Evolutionary conservation across 345 rosid species (phyloP), one percentile per base, ranked within the genome.

Genomic region (Aurinia saxatilis): DNA sequence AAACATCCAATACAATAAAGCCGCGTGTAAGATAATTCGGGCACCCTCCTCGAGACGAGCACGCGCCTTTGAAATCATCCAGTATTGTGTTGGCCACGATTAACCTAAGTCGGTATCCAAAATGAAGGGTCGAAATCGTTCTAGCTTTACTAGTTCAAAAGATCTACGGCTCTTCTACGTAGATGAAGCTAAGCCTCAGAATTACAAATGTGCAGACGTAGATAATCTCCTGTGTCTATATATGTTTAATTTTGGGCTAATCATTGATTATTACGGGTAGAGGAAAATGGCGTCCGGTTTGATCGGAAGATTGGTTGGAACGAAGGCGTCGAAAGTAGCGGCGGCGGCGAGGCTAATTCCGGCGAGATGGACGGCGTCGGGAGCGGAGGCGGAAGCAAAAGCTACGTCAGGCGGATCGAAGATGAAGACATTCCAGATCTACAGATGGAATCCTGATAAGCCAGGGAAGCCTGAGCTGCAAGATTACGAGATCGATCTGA

Each of bases 381-480:
- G 54, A 67, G 29, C 78, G 4, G 84, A 80, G 62, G 74, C 91
- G 17, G 66, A 65, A 21, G 0, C 61, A 35, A 65, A 65, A 35
- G 38, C 71, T 29, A 10, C 66, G 0, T 2, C 55, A 5, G 51
- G 49, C 19, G 73, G 44, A 25, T 5, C 78, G 15, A 71, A 62
- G 10, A 4, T 81, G 40, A 93, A 86, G 73, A 90, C 85, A 12
- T 93, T 93, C 68, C 90, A 85, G 79, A 93, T 93, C 79, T 93
- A 90, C 75, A 79, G 99, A 5, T 93, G 99, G 99, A 88, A 75
- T 59, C 99, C 99, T 0, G 90, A 90, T 54, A 83, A 76, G 31
- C 87, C 96, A 0, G 50, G 87, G 15, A 90, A 90, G 55, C 97
- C 99, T n/a, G 10, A 78, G 63, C 92, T 93, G 19, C 37, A 81